Base-by-base conservation (phyloP, 768 basidiomycete genomes). In the Macrocybe gigantea region DNA sequence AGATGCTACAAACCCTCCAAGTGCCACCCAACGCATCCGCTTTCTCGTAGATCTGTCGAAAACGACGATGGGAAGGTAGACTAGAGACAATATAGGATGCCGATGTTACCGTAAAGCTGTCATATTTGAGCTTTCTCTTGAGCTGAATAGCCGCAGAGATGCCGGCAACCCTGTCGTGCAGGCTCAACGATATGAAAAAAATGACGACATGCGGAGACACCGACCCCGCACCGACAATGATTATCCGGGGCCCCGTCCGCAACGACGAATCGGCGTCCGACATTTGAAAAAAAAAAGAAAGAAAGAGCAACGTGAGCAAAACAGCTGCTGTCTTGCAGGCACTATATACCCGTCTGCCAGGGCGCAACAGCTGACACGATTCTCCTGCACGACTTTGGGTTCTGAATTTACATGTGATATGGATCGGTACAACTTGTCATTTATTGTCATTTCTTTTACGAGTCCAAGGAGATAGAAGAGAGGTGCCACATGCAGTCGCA, bases 221-320 rank as follows among this genome's bases (percentile, higher is more conserved):
- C 50, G 56, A 78, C 77, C 77, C 75, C 14, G 76, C 77, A 41
- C 77, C 77, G 38, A 78, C 66, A 44, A 80, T 74, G 36, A 69
- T 69, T 36, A 79, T 60, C 47, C 62, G 66, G 10, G 73, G 69
- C 15, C 38, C 44, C 36, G 33, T 60, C 49, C 22, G 57, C 52
- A 38, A 51, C 14, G 59, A 52, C 52, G n/a, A 38, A 37, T 38
- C 31, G 31, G 6, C 7, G 7, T 22, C 22, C 34, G 10, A 43
- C 15, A 33, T 42, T 43, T 32, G 11, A 4, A 22, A 22, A 22
- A 22, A 22, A 22, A 22, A 22, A 4, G 4, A 22, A 22, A 22
- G 4, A 22, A 22, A 22, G 22, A 22, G 22, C 22, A 22, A 22
- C 22, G 22, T 22, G 22, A 22, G 22, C 22, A 22, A 22, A 22